Conservation (phyloP, 2,329 filamentous ascomycete genomes). For the Trichoderma gracile region DNA sequence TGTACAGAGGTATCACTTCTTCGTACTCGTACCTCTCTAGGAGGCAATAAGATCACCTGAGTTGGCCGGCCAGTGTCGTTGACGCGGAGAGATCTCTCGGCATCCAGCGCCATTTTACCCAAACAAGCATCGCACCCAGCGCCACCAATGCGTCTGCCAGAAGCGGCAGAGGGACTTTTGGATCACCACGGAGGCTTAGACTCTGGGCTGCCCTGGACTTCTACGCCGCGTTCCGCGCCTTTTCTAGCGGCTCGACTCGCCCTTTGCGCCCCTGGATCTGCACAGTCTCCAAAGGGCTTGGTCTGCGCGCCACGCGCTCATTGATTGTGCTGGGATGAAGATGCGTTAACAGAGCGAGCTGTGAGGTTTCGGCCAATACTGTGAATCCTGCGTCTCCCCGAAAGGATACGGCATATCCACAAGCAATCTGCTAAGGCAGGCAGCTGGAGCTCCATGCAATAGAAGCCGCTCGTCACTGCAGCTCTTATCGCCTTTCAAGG, state of each 20-base stretch:
- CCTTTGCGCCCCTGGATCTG: constrained; percentile 7
- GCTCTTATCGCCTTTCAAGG: constrained; percentile 6
- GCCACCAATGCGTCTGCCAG: neutral
- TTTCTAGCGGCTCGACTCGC: constrained; percentile 5
- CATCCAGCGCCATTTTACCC: constrained; percentile 23
- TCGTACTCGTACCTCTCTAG: no score
- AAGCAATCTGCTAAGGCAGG: no score
- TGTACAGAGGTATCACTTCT: no score
- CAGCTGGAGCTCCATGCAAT: neutral
- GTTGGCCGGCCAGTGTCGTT: neutral
- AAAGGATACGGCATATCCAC: neutral
- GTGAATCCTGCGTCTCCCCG: neutral
- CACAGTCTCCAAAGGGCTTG: neutral
- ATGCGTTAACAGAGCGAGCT: constrained; percentile 2
- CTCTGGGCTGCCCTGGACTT: constrained; percentile 14
- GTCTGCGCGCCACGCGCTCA: neutral
- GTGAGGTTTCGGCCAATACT: neutral
- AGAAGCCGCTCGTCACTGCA: constrained; percentile 5
- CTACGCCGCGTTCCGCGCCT: constrained; percentile 20
- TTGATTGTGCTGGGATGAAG: neutral
- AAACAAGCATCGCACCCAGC: constrained; percentile 5
- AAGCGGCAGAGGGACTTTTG: constrained; percentile 25
- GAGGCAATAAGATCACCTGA: constrained; percentile 17
- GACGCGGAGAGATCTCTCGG: constrained; percentile 26
- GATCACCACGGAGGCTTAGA: constrained; percentile 23